phyloP scores from a whole-genome alignment of 768 basidiomycete species.

The Xerocomellus chrysenteron region DNA sequence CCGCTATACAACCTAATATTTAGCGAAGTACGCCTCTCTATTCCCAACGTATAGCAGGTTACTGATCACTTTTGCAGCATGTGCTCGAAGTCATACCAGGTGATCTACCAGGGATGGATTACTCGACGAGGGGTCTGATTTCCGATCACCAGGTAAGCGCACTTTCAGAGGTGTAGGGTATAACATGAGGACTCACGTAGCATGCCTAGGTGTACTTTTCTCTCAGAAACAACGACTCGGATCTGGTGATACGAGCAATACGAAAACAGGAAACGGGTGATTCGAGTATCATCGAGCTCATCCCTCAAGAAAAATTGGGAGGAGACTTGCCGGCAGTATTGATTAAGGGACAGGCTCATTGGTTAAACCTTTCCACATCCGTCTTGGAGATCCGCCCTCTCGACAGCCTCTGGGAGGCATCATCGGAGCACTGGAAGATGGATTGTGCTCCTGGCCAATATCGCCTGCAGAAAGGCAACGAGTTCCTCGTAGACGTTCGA shows the following conservation, averaged over 20 bases:
- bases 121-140: background rate
- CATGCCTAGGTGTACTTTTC: constrained; percentile 24
- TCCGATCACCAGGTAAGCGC: background rate
- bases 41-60: background rate
- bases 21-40: constrained; percentile 27
- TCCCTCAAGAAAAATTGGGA: constrained; percentile 17
- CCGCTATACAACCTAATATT: constrained; percentile 23
- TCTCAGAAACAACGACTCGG: no score
- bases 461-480: background rate
- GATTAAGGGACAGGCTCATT: constrained; percentile 22
- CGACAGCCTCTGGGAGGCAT: constrained; percentile 15
- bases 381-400: constrained; percentile 27
- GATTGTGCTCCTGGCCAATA: background rate
- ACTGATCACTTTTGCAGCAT: background rate
- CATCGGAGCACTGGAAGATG: constrained; percentile 23
- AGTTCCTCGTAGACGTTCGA: constrained; percentile 22
- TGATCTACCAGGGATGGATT: background rate
- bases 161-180: background rate
- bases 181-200: background rate
- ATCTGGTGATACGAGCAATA: no score
- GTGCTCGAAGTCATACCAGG: background rate
- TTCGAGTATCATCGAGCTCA: constrained; percentile 11
- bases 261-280: background rate
- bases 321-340: constrained; percentile 23
- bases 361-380: constrained; percentile 23